Base-by-base conservation (phyloP, 2,329 filamentous ascomycete species). In the Exserohilum rostratum region DNA sequence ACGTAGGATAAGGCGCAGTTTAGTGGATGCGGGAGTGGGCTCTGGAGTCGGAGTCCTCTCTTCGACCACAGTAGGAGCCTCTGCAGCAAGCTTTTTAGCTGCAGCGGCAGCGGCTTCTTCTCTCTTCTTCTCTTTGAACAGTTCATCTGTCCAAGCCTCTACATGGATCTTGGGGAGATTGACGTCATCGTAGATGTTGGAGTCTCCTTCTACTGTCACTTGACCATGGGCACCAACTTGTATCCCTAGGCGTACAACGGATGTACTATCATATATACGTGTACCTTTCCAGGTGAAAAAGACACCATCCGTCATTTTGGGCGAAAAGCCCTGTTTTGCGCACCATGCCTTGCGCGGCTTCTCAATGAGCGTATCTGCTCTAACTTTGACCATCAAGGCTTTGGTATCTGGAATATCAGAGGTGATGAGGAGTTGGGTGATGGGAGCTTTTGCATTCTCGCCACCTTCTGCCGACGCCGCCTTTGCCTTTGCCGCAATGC, bases 261-360 rank as follows among this genome's bases (percentile, higher is more conserved):
- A 93, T 5, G 90, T 90, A n/a, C 84, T 83, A 60, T 90, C 85
- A 70, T 89, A 96, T 3, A 96, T 76, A 55, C 85, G 85, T 53
- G 85, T 85, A 22, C 85, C 83, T 59, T 87, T 87, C 88, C 90
- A 96, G 0, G 90, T 95, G 50, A 98, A 82, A 65, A 95, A 89
- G 15, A 96, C 78, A 0, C 80, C 77, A 4, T 82, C 76, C 2
- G 80, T 75, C 20, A 81, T 71, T 2, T 82, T 78, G 2, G 78
- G 74, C 1, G 78, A 73, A 42, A 86, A 82, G 1, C 72, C 73
- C 68, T 93, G 88, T 49, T 82, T 81, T 11, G 79, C 76, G 64
- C 89, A 85, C 90, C 91, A 97, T 11, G 84, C 85, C 33, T 85
- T 72, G 37, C 87, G 84, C 5, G 93, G 85, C 51, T 89, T 79